Base-by-base conservation (phyloP, 768 basidiomycete genomes). In the Pleurotus pulmonarius region DNA sequence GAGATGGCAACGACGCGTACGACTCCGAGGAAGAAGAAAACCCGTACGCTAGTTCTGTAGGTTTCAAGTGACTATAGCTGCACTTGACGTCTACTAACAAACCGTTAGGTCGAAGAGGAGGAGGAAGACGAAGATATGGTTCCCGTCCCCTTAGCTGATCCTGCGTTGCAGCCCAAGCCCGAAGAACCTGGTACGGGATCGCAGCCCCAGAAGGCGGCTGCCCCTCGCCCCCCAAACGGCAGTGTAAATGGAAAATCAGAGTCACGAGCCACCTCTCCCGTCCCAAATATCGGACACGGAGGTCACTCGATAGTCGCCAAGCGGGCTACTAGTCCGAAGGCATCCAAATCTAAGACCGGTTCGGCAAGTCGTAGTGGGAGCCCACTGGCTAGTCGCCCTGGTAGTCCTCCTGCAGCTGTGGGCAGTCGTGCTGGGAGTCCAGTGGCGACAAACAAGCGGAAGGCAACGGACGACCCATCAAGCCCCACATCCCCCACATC, bases 11-110 rank as follows among this genome's bases (percentile, higher is more conserved):
- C 55, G 84, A 81, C 7, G 86, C 77, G 5, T 92, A 93, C 65
- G 92, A 93, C 13, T 87, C 84, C 49, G 91, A 92, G 45, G 90
- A 93, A 18, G 88, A 92, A 43, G 80, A 83, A 64, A 91, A 94
- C 68, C 92, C 92, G 4, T 93, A 92, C 65, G 86, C 86, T 0
- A 87, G 83, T 66, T 88, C 86, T 63, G 91, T 85, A 67, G 63
- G 87, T 71, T 37, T 52, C 18, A 48, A 40, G 34, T 57, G 49
- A 40, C 18, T 16, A 16, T 47, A 39, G 49, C 34, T 44, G 56
- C n/a, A 5, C 5, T 20, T 9, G 34, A 13, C 39, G 16, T 56
- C 49, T 51, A 16, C 9, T 49, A 4, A 55, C 51, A n/a, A 45
- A 39, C 56, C 20, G 15, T 15, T 60, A 86, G 83, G 80, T 82